Evolutionary conservation across 2,329 filamentous ascomycete species (phyloP).

Genomic region (Venturia aucupariae): DNA sequence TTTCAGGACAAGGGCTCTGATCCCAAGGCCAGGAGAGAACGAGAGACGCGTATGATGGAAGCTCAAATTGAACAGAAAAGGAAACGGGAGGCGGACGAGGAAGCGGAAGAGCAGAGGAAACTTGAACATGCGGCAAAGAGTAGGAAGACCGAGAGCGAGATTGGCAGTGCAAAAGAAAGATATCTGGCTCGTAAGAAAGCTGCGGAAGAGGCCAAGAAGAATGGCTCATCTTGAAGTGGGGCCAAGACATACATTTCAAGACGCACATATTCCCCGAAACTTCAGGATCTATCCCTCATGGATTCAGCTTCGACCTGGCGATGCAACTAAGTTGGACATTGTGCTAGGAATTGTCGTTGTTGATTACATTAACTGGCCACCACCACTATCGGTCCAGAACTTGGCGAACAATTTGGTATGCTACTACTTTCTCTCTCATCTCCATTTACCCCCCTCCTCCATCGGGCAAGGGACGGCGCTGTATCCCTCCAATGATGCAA

Average conservation of each 20-base stretch:
- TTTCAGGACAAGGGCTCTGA: constrained; percentile 24
- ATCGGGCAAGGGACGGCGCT: constrained; percentile 15
- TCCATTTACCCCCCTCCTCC: background rate
- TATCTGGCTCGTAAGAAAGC: constrained; percentile 71
- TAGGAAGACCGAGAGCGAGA: constrained; percentile 66
- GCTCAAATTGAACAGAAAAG: constrained; percentile 64
- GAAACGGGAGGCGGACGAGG: constrained; percentile 61
- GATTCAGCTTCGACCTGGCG: background rate
- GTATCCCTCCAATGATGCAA: constrained; percentile 15
- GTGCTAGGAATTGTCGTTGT: background rate
- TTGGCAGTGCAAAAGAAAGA: constrained; percentile 68
- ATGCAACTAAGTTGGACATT: too few species aligned
- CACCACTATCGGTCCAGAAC: background rate
- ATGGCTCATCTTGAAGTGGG: background rate
- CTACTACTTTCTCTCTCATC: background rate
- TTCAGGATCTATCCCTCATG: background rate
- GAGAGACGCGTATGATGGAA: constrained; percentile 71
- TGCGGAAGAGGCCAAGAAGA: constrained; percentile 37
- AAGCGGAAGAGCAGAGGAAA: constrained; percentile 55
- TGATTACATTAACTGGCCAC: background rate
- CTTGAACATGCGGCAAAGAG: constrained; percentile 62
- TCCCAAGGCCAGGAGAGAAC: constrained; percentile 55
- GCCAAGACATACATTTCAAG: background rate
- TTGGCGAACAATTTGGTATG: background rate
- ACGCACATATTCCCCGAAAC: background rate